Percentiles rank a stretch among this genome's conserved stretches.
Conservation (phyloP, 306 rosid genomes). For the Dalbergia oliveri region DNA sequence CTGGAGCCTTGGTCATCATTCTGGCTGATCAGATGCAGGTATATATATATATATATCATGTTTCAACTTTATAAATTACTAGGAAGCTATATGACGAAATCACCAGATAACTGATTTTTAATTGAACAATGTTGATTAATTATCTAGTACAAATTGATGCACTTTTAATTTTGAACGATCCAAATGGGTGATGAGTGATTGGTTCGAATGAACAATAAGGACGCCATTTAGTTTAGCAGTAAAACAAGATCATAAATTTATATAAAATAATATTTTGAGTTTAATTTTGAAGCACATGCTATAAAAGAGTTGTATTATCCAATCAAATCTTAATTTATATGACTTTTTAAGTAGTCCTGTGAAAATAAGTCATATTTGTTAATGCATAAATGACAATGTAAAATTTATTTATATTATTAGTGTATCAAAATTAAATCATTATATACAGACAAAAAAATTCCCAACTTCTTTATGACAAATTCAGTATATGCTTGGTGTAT, state of each 20-base stretch:
- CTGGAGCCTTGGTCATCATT: constrained; percentile 40
- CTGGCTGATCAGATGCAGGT: constrained; percentile 44
- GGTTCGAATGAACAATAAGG: background rate
- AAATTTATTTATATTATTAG: too few relatives aligned
- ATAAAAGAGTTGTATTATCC: too few relatives aligned
- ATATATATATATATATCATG: background rate
- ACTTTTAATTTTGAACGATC: background rate
- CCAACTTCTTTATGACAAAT: background rate
- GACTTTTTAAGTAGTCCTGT: too few relatives aligned
- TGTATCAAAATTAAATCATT: too few relatives aligned
- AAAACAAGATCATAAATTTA: background rate
- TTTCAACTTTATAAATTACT: too few relatives aligned
- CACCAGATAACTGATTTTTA: background rate
- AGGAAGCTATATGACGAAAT: background rate
- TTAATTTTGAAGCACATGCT: too few relatives aligned
- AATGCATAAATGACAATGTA: too few relatives aligned
- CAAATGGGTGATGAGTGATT: background rate
- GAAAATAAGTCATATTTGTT: too few relatives aligned
- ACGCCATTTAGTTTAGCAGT: background rate
- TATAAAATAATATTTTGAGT: background rate
- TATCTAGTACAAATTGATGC: background rate
- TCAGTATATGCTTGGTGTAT: background rate
- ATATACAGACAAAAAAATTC: too few relatives aligned
- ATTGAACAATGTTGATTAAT: background rate
- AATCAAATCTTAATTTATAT: too few relatives aligned